Evolutionary conservation across 1,284 basidiomycete genomes (phyloP), one percentile per base, ranked within the genome.

Genomic region (Quambalaria eucalypti): DNA sequence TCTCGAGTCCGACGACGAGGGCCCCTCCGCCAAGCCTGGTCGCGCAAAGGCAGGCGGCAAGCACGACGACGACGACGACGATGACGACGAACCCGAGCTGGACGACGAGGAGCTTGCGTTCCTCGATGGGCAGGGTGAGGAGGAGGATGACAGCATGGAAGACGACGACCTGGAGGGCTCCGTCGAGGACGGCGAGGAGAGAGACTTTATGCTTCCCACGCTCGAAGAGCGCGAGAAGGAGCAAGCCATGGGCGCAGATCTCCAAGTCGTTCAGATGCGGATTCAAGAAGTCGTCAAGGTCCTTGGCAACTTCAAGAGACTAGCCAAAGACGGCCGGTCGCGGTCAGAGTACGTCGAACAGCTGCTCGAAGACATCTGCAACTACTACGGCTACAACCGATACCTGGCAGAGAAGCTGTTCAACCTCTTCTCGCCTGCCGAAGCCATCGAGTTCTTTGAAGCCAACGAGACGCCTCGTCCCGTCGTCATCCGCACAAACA

Each of bases 401-500:
- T 98, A 91, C 79, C 82, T 99, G 48, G 85, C 88, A 2, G 88
- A 92, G 74, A 96, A 96, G 78, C 80, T 99, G 23, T 93, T 97
- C 79, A 85, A 88, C 64, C 81, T 99, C 30, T 98, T 99, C 78
- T 83, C 89, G 4, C 85, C 92, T 5, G 85, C 87, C 54, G 95
- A 98, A 83, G 71, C 71, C 16, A 87, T 98, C 60, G 91, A 95
- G 68, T 98, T 98, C 78, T 98, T 98, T 75, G 95, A 98, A 77
- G 87, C 93, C 14, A 98, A 98, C 77, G 95, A 99, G 77, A 84
- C 91, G 2, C 85, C 92, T 14, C 84, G 95, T 58, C 95, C 95
- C 7, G 91, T 99, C 23, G 98, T 95, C 5, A 97, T 99, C 72
- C 87, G 95, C 52, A 92, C 92, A 50, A 99, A 99, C 78, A 98